phyloP scores from a whole-genome alignment of 345 rosid genomes.

The Raphanus sativus region DNA sequence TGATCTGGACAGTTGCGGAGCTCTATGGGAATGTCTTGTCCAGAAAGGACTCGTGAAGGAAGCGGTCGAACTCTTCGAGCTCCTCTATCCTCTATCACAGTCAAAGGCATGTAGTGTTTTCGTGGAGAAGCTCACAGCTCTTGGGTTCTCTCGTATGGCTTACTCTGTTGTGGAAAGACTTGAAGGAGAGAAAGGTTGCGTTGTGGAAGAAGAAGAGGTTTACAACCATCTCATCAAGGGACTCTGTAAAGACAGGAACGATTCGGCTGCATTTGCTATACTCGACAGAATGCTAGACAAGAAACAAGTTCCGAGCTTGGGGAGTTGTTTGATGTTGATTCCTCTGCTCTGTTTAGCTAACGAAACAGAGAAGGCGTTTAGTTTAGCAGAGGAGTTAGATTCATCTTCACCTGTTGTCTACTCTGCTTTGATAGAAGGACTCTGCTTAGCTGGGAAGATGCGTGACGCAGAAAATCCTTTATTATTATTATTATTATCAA shows the following conservation, averaged over 20 bases:
- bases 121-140: slow-evolving; percentile 51
- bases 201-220: slow-evolving; percentile 42
- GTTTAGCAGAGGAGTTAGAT: slow-evolving; percentile 40
- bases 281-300: slow-evolving; percentile 44
- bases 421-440: slow-evolving; percentile 53
- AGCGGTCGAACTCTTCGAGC: slow-evolving; percentile 61
- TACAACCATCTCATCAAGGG: slow-evolving; percentile 56
- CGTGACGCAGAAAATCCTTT: slow-evolving; percentile 50
- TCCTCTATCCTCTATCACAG: slow-evolving; percentile 39
- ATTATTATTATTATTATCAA: slow-evolving; percentile 21
- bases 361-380: slow-evolving; percentile 41
- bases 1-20: slow-evolving; percentile 38
- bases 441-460: slow-evolving; percentile 51
- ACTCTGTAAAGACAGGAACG: slow-evolving; percentile 48
- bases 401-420: slow-evolving; percentile 23
- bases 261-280: slow-evolving; percentile 44
- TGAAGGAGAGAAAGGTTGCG: slow-evolving; percentile 46
- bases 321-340: slow-evolving; percentile 48
- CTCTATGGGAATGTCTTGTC: slow-evolving; percentile 52
- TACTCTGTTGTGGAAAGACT: slow-evolving; percentile 49
- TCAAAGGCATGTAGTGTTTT: slow-evolving; percentile 41
- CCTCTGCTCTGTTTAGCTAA: slow-evolving; percentile 50
- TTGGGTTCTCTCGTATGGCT: slow-evolving; percentile 49
- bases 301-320: slow-evolving; percentile 41
- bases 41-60: slow-evolving; percentile 51